phyloP scores from a whole-genome alignment of 1,284 basidiomycete genomes.

The Butyriboletus appendiculatus region DNA sequence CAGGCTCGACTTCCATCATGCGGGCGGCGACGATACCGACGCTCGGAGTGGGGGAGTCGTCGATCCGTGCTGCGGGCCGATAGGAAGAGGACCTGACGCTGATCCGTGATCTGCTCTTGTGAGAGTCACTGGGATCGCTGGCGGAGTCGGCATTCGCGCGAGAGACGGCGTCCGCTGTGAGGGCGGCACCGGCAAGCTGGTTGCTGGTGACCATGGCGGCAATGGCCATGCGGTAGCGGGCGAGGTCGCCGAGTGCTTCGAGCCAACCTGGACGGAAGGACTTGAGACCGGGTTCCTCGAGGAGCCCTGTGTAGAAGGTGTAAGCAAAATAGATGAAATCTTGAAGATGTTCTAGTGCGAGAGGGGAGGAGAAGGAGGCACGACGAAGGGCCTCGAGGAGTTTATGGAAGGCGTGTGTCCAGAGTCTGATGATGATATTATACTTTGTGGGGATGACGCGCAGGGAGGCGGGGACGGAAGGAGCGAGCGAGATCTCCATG shows the following conservation, averaged over 20 bases:
- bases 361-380: slow-evolving; percentile 63
- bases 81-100: slow-evolving; percentile 49
- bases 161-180: slow-evolving; percentile 51
- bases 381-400: slow-evolving; percentile 89
- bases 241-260: slow-evolving; percentile 94
- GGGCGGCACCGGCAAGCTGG: slow-evolving; percentile 38
- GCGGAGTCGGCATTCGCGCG: slow-evolving; percentile 37
- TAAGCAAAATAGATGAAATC: slow-evolving; percentile 97
- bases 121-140: slow-evolving; percentile 18
- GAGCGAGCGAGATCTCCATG: slow-evolving; percentile 83
- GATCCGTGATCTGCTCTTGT: slow-evolving; percentile 29
- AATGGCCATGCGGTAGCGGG: slow-evolving; percentile 94
- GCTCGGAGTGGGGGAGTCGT: slow-evolving; percentile 70
- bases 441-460: slow-evolving; percentile 91
- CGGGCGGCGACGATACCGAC: slow-evolving; percentile 89
- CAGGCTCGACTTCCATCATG: slow-evolving; percentile 84
- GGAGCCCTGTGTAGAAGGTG: slow-evolving; percentile 87
- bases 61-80: slow-evolving; percentile 55
- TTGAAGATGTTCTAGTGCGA: slow-evolving; percentile 76
- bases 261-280: slow-evolving; percentile 87
- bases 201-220: slow-evolving; percentile 62
- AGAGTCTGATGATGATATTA: slow-evolving; percentile 92
- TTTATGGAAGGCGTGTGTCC: slow-evolving; percentile 90
- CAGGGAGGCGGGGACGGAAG: slow-evolving; percentile 84
- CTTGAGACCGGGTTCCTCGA: slow-evolving; percentile 78